Evolutionary conservation across 140 eudicot genomes (phyloP).

Genomic region (Erigeron philadelphicus): DNA sequence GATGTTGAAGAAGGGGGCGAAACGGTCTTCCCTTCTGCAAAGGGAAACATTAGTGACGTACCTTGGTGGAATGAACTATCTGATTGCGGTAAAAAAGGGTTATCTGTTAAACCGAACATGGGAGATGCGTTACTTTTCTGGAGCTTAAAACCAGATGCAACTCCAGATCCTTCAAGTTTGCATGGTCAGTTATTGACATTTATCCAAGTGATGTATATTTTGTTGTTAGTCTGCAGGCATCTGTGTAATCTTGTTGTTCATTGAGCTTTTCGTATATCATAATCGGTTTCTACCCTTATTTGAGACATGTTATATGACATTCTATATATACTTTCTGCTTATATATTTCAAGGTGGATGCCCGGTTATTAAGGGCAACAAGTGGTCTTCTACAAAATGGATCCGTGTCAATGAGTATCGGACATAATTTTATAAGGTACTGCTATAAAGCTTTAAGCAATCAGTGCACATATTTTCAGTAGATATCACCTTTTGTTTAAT

Average conservation of each 20-base stretch:
- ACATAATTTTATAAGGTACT: background rate
- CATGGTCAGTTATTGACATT: constrained; percentile 42
- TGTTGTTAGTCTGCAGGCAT: too few relatives aligned
- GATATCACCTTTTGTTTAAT: too few relatives aligned
- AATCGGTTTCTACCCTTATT: background rate
- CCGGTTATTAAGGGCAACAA: constrained; percentile 43
- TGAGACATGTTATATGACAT: background rate
- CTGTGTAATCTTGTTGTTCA: too few relatives aligned
- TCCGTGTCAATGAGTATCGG: constrained; percentile 23
- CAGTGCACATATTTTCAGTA: too few relatives aligned
- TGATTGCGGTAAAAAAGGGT: constrained; percentile 63
- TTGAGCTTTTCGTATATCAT: background rate
- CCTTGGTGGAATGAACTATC: constrained; percentile 76
- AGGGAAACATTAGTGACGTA: constrained; percentile 58
- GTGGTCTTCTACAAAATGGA: constrained; percentile 69
- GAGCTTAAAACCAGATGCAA: constrained; percentile 81
- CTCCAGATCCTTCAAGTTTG: constrained; percentile 60
- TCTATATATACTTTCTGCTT: background rate
- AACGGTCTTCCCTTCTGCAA: constrained; percentile 78
- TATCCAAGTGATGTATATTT: too few relatives aligned
- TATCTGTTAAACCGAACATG: constrained; percentile 82
- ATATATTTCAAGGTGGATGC: background rate
- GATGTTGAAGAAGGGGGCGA: constrained; percentile 99
- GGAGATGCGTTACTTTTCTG: constrained; percentile 94
- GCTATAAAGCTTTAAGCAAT: too few relatives aligned